These are phyloP conservation scores for Hortiboletus campestris DNA, from an alignment of 768 basidiomycete genomes.

Conservation along the genomic window DNA sequence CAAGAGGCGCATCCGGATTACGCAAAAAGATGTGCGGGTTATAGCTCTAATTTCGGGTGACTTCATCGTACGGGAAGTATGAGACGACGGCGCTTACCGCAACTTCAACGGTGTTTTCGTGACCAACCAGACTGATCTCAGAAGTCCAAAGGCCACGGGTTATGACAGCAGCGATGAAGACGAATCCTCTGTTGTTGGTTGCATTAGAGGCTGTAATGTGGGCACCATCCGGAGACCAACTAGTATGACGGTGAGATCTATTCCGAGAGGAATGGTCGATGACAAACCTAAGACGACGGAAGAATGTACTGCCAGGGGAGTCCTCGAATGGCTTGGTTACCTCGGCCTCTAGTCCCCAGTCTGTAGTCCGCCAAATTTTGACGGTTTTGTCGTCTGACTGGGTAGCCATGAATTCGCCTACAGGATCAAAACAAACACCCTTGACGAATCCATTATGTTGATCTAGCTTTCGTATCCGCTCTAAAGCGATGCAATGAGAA, in stretches of 20 bases:
- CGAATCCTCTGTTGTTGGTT: conserved; percentile 92
- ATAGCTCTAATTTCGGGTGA: conserved; percentile 44
- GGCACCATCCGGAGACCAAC: conserved; percentile 99
- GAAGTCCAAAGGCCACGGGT: conserved; percentile 86
- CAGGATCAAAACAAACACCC: conserved; percentile 98
- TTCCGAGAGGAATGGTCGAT: not conserved
- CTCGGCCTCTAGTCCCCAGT: conserved; percentile 85
- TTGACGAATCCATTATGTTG: conserved; percentile 96
- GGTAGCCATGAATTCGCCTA: conserved; percentile 96
- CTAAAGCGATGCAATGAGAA: conserved; percentile 38
- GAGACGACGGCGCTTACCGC: conserved; percentile 53
- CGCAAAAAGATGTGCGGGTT: conserved; percentile 94
- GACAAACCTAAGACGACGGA: conserved; percentile 77
- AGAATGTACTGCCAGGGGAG: conserved; percentile 94
- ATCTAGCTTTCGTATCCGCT: conserved; percentile 79
- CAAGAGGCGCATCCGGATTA: conserved; percentile 61
- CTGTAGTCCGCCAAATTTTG: conserved; percentile 93
- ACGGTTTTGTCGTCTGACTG: conserved; percentile 96
- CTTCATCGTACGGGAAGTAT: not conserved
- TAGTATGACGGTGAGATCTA: conserved; percentile 30
- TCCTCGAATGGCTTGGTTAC: conserved; percentile 89
- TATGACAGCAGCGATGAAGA: conserved; percentile 97
- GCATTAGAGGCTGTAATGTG: conserved; percentile 98
- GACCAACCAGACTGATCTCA: conserved; percentile 92
- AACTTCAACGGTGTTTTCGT: conserved; percentile 96